These are phyloP conservation scores for Coelastrella sp. DNA, from an alignment of 139 green algal genomes.

Conservation along the genomic window DNA sequence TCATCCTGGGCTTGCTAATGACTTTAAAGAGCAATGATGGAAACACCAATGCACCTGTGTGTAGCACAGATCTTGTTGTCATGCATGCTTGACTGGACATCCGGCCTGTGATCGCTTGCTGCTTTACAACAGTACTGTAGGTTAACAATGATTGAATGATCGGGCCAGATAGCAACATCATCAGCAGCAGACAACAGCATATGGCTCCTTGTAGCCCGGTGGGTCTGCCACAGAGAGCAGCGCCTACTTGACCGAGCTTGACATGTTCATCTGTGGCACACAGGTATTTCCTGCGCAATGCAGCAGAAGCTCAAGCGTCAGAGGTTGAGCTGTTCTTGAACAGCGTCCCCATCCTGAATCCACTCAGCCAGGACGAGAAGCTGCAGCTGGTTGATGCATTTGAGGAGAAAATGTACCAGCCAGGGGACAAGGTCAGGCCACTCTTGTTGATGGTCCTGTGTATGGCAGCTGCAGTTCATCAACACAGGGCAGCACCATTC, in stretches of 20 bases:
- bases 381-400: constrained; percentile 84
- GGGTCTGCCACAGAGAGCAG: neutral
- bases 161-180: neutral
- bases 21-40: too few species aligned
- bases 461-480: too few species aligned
- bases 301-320: constrained; percentile 68
- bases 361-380: constrained; percentile 84
- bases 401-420: constrained; percentile 62
- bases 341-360: constrained; percentile 83
- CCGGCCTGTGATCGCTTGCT: too few species aligned
- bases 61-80: neutral
- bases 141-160: too few species aligned
- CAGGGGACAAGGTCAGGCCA: constrained; percentile 31
- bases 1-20: too few species aligned
- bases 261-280: constrained; percentile 71
- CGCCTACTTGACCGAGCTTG: neutral
- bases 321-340: constrained; percentile 95
- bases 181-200: neutral
- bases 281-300: constrained; percentile 83
- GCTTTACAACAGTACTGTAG: neutral
- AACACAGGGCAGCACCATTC: too few species aligned
- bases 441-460: neutral
- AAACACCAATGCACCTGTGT: too few species aligned
- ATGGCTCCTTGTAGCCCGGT: neutral
- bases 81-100: neutral